Base-by-base conservation (phyloP, 345 rosid genomes). In the Nasturtium officinale region DNA sequence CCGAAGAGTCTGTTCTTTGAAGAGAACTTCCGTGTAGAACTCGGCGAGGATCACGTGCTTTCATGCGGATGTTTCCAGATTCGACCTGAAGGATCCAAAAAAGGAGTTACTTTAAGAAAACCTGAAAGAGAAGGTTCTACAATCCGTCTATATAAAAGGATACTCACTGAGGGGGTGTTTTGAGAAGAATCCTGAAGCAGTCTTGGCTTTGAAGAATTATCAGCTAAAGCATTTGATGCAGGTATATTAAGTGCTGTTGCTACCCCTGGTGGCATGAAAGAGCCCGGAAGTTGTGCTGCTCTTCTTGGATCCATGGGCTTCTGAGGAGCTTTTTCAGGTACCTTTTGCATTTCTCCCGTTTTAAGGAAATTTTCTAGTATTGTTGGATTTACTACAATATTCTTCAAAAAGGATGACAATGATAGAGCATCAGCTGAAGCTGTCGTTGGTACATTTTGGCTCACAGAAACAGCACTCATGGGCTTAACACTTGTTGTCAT, bases 41-140 rank as follows among this genome's bases (percentile, higher is more conserved):
- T 52, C 99, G 98, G 17, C 99, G 96, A 75, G 99, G 99, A 71
- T 95, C 99, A 62, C 99, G 94, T 54, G 97, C 90, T 81, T 95
- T 95, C 99, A 95, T 92, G 59, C 94, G 87, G 58, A 89, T 82
- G 80, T 85, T 89, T 69, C 82, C 88, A 37, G 81, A 28, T 46
- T 91, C 92, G 53, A 89, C 96, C 98, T 91, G 83, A 64, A 67
- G 26, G 62, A 43, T 50, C 40, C 43, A 65, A 40, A 67, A 18
- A 28, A 52, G 53, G 46, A 61, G 69, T 67, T 75, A 60, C 3
- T 38, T 68, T n/a, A 26, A 70, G 35, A 7, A 23, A 59, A 46
- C 13, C 4, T 18, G 32, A 17, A 55, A 25, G 30, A 68, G 20
- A 6, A 53, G 3, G 38, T 52, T 59, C 3, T 29, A 60, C 12